Conservation (phyloP, 2,329 filamentous ascomycete species). For the Sordariomycetes sp. region DNA sequence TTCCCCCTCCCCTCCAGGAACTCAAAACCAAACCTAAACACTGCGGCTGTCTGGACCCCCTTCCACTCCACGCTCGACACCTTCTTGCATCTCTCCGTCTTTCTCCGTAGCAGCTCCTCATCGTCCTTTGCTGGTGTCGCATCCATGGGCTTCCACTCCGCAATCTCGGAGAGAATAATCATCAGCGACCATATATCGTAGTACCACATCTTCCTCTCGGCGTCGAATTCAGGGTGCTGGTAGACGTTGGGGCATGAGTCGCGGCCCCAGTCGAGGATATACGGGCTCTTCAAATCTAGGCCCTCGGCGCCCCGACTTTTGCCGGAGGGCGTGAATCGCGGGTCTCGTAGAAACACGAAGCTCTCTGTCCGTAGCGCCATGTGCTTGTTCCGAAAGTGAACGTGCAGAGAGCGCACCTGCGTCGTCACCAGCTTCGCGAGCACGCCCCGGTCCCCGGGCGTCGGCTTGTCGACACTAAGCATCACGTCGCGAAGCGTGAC, state of each 20-base stretch:
- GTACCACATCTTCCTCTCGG: neutral
- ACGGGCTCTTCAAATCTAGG: neutral
- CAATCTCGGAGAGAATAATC: slow-evolving; percentile 1
- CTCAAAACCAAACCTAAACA: neutral
- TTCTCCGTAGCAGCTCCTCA: neutral
- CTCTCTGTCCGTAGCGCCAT: neutral
- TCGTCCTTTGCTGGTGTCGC: neutral
- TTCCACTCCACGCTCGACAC: neutral
- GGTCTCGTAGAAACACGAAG: neutral
- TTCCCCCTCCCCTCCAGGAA: neutral
- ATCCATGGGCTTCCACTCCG: neutral
- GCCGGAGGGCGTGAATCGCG: neutral
- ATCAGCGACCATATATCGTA: slow-evolving; percentile 3
- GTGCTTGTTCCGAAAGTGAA: neutral
- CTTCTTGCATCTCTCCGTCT: neutral
- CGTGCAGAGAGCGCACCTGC: slow-evolving; percentile 1
- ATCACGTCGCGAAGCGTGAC: neutral
- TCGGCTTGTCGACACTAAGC: neutral
- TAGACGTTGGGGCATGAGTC: neutral
- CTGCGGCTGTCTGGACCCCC: neutral
- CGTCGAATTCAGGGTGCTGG: slow-evolving; percentile 1
- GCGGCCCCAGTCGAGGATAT: slow-evolving; percentile 1
- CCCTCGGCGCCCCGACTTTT: neutral
- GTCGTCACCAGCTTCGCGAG: neutral
- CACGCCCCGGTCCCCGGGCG: neutral